Evolutionary conservation across 2,329 filamentous ascomycete species (phyloP).

Genomic region (Polytolypa hystricis): DNA sequence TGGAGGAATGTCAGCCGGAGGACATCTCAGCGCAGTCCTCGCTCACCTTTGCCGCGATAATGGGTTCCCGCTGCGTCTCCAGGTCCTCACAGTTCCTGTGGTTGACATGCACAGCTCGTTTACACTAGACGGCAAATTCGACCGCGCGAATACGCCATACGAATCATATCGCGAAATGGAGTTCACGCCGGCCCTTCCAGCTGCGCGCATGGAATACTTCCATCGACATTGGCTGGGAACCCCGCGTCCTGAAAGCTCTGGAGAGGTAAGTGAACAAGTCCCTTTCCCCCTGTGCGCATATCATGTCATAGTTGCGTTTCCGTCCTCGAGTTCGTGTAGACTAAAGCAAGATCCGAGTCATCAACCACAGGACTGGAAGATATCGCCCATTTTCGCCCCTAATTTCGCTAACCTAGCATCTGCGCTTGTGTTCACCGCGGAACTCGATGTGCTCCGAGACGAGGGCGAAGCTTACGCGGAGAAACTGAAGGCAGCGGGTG

Average conservation of each 20-base stretch:
- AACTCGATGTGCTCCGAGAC: slow-evolving; percentile 33
- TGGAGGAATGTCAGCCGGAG: slow-evolving; percentile 31
- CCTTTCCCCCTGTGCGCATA: too few species aligned
- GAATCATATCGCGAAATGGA: slow-evolving; percentile 31
- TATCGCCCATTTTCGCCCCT: slow-evolving; percentile 30
- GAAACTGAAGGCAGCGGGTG: slow-evolving; percentile 27
- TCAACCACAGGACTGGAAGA: slow-evolving; percentile 28
- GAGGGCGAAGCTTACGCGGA: slow-evolving; percentile 30
- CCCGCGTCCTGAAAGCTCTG: slow-evolving; percentile 24
- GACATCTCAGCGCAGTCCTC: slow-evolving; percentile 29
- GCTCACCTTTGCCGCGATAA: slow-evolving; percentile 28
- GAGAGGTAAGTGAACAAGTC: slow-evolving; percentile 22
- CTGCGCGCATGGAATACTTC: slow-evolving; percentile 30
- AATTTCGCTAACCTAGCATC: slow-evolving; percentile 27
- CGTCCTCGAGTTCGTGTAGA: too few species aligned
- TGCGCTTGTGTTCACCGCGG: slow-evolving; percentile 29
- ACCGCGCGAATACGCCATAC: slow-evolving; percentile 26
- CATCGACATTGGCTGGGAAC: slow-evolving; percentile 28
- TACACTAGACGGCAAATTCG: slow-evolving; percentile 24
- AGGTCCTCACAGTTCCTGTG: slow-evolving; percentile 27
- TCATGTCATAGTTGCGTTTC: too few species aligned
- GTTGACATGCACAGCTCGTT: slow-evolving; percentile 28
- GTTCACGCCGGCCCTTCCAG: slow-evolving; percentile 24
- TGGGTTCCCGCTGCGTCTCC: slow-evolving; percentile 25
- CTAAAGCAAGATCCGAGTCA: background rate